Percentiles rank a stretch among this genome's conserved stretches.
phyloP scores from a whole-genome alignment of 2,329 filamentous ascomycete genomes.

The Phaeosphaeriaceae sp. region DNA sequence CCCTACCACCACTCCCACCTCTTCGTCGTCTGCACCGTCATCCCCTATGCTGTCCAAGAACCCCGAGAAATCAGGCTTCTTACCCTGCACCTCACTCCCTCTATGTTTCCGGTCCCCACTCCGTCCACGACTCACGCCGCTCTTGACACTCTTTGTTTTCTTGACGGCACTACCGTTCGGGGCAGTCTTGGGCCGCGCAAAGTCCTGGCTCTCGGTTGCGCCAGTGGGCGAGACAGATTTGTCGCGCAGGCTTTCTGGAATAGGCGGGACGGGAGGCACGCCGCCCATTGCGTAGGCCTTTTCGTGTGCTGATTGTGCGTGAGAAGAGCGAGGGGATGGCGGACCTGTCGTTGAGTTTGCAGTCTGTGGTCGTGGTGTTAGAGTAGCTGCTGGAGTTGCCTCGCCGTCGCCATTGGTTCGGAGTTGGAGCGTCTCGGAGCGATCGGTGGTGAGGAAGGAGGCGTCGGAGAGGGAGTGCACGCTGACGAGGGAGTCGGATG shows the following conservation, averaged over 20 bases:
- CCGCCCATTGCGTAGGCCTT: conserved; percentile 19
- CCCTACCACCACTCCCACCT: conserved; percentile 19
- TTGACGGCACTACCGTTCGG: conserved; percentile 22
- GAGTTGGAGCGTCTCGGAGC: conserved; percentile 3
- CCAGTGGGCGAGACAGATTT: conserved; percentile 13
- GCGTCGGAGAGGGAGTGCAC: conserved; percentile 73
- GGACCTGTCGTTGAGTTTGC: conserved; percentile 7
- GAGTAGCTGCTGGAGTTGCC: conserved; percentile 30
- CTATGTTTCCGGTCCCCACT: conserved; percentile 27
- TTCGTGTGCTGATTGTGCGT: conserved; percentile 20
- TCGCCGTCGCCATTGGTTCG: conserved; percentile 12
- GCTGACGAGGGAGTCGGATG: conserved; percentile 74
- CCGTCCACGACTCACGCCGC: conserved; percentile 23
- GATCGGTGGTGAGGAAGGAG: conserved; percentile 52
- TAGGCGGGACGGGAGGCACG: conserved; percentile 44
- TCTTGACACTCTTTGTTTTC: conserved; percentile 37
- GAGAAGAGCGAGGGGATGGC: conserved; percentile 3
- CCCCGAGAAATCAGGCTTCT: conserved; percentile 38
- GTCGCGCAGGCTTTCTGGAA: conserved; percentile 36
- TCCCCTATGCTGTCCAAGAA: conserved; percentile 47
- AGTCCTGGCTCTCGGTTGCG: conserved; percentile 12
- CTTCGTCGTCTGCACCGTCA: conserved; percentile 25
- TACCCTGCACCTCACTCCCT: conserved; percentile 13
- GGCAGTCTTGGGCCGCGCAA: conserved; percentile 30
- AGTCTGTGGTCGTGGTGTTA: conserved; percentile 26